Conservation (phyloP, 2,329 filamentous ascomycete species). For the Ilyonectria robusta region DNA sequence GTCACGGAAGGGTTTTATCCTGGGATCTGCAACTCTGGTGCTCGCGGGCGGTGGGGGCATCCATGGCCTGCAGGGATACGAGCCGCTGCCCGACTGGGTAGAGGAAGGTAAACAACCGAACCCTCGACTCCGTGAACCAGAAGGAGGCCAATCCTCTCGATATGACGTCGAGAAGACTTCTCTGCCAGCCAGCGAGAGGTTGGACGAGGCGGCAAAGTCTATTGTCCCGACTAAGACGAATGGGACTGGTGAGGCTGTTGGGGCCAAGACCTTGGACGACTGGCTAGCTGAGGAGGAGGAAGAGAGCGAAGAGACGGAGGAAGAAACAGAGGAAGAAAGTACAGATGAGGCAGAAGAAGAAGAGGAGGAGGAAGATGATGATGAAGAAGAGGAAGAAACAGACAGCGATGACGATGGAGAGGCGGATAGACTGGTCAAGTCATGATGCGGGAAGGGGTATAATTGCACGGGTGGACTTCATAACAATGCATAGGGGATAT, state of each 20-base stretch:
- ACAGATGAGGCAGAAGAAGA: constrained; percentile 66
- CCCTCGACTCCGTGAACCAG: constrained; percentile 76
- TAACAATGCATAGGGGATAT: not conserved
- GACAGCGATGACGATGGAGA: constrained; percentile 63
- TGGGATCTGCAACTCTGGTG: constrained; percentile 90
- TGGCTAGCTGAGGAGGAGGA: constrained; percentile 85
- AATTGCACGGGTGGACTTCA: constrained; percentile 20
- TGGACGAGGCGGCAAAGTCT: constrained; percentile 69
- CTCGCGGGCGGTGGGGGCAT: constrained; percentile 82
- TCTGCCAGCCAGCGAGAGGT: constrained; percentile 72
- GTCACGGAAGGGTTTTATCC: constrained; percentile 79
- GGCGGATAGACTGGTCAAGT: constrained; percentile 60
- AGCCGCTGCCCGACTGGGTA: constrained; percentile 88
- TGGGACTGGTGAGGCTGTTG: constrained; percentile 65
- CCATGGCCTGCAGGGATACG: constrained; percentile 84
- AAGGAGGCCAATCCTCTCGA: constrained; percentile 50
- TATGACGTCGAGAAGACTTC: constrained; percentile 52
- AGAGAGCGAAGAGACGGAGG: constrained; percentile 69
- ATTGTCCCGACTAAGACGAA: constrained; percentile 63
- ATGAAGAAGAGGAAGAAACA: constrained; percentile 65
- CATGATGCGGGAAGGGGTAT: constrained; percentile 45
- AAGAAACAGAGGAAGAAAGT: constrained; percentile 65
- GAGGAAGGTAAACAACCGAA: constrained; percentile 84
- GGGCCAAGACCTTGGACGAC: constrained; percentile 88
- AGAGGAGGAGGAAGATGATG: constrained; percentile 65